Evolutionary conservation across 371 early-diverging fungal genomes (phyloP), one percentile per base, ranked within the genome.

Genomic region (Mucor mucedo): DNA sequence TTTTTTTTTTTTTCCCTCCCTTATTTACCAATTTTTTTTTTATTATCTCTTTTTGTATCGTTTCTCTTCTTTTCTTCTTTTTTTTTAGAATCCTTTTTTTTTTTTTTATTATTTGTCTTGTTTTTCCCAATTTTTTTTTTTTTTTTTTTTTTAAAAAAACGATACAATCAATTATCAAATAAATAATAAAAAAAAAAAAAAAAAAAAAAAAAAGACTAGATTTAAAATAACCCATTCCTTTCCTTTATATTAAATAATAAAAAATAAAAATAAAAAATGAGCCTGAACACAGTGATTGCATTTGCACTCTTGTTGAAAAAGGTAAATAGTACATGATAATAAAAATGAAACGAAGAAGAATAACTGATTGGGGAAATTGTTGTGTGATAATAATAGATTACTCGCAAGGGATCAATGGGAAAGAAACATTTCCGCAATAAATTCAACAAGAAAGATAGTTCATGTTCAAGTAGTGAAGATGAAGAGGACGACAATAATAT

Each of bases 281-380:
- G 72, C 61, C 59, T 71, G n/a, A 68, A 63, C 58, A 66, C 69
- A 10, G 69, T 75, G 33, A 63, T 75, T 55, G 66, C 75, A 48
- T 66, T 75, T 56, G 72, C 75, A 42, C 62, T 71, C 16, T 56
- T 71, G 55, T 63, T 75, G 28, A 71, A 75, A 69, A 75, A 75
- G 72, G 75, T 75, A 69, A 33, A 55, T 62, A 52, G 21, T 21
- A 21, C 21, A 21, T 13, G 14, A 42, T 42, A 28, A 16, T 30
- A 39, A 1, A 38, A 38, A 53, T 35, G n/a, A 16, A 53, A 53
- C 21, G 33, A 47, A 47, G n/a, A 47, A n/a, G 7, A 6, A 47
- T 16, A 47, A 14, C 6, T 21, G n/a, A 47, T 16, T 27, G 21
- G 21, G 21, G 21, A 21, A 21, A 21, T 21, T 21, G 21, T 21